Base-by-base conservation (phyloP, 345 rosid species). In the Aquilaria malaccensis region DNA sequence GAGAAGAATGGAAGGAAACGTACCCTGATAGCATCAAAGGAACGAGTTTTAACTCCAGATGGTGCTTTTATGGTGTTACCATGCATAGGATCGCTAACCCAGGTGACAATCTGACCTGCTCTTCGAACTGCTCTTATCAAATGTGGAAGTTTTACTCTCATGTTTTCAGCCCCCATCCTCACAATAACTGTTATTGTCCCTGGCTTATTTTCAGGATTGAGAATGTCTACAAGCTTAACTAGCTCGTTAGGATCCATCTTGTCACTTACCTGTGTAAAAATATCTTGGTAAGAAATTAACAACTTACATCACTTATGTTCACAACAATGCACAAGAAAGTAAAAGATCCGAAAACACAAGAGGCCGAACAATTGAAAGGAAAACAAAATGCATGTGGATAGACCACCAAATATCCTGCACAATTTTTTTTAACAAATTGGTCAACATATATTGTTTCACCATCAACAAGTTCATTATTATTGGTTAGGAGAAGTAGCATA, bases 61-160 rank as follows among this genome's bases (percentile, higher is more conserved):
- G 80, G 76, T 55, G 80, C 76, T 68, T 76, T 76, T 43, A 59
- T 72, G 57, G 79, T 76, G 76, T 76, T 76, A 10, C 79, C 79
- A 65, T 71, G 79, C 79, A 76, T 76, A 10, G 77, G 77, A 54
- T 76, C 77, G 0, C 71, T 62, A 70, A 72, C 77, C 80, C 80
- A 76, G 59, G 77, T 69, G 45, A 69, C 74, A 50, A 72, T 63
- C 60, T 66, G 77, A 41, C 74, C 77, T 13, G 77, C 77, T 48
- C 64, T 30, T 32, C 80, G 72, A 29, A 72, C 72, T 9, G 67
- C 77, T 61, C 77, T 72, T 63, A 72, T 72, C 55, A 76, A 61
- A 66, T 69, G 72, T 33, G 74, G 70, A 69, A 72, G 72, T 72
- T 72, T 76, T 41, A 72, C 74, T 60, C 74, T 66, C 72, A 76